Evolutionary conservation across 495 filamentous ascomycete genomes (phyloP), one percentile per base, ranked within the genome.

Genomic region (Penicillium alfredii): DNA sequence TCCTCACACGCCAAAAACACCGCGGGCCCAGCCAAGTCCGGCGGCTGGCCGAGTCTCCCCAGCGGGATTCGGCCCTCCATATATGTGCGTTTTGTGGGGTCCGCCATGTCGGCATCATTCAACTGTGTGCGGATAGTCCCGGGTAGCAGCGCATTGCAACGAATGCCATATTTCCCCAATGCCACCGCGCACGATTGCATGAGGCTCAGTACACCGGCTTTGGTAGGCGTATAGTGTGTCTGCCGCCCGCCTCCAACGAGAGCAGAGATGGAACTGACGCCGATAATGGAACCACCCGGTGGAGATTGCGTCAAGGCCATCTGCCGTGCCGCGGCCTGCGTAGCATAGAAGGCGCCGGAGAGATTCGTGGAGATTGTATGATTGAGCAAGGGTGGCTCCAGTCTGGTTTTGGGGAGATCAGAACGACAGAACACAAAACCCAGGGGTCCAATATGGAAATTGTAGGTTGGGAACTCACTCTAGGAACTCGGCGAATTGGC

Each of bases 211-310:
- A 95, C 73, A 3, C 87, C 88, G 0, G 88, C 88, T 56, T 95
- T 95, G 8, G 88, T 94, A 2, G 88, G 88, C 13, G 88, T 94
- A 59, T 94, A 95, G 47, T 95, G 88, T 15, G 77, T 78, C 61
- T 95, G 88, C 30, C 66, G 64, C 0, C 76, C 83, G 12, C 88
- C 88, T 19, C 88, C 88, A 1, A 94, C 88, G 2, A 93, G 71
- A 3, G 88, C 88, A 6, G 75, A 81, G 47, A 94, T 90, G n/a
- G 79, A 86, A 11, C 75, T 82, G 11, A 94, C 73, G 0, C 75
- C 87, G 45, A 95, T 93, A 47, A 95, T 92, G 21, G 73, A 78
- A 7, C 88, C 88, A 18, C 86, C 84, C 3, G 66, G 61, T 6
- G 28, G 77, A 45, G 13, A 64, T 41, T 89, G 80, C 3, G 34